Conservation (phyloP, 2,329 filamentous ascomycete genomes). For the Cladosporium oxysporum region DNA sequence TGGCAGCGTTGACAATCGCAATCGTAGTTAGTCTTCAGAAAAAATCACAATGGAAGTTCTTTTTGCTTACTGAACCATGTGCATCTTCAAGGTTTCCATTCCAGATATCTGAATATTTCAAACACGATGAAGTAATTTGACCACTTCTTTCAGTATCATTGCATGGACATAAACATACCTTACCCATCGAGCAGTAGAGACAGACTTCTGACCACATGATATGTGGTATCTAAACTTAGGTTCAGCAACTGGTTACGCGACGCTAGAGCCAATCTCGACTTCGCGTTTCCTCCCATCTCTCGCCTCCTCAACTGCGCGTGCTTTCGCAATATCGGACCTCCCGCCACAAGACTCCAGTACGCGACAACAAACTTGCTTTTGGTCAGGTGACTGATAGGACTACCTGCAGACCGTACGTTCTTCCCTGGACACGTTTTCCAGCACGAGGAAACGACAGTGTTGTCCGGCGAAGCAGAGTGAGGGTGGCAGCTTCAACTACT, state of each 20-base stretch:
- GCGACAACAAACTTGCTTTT: not conserved
- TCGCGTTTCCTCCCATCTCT: not conserved
- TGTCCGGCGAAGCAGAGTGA: not conserved
- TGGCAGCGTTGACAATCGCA: slow-evolving; percentile 3
- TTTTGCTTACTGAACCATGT: not conserved
- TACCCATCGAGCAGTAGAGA: not conserved
- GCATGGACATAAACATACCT: not conserved
- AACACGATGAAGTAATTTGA: not conserved
- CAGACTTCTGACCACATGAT: not conserved
- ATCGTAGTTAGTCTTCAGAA: slow-evolving; percentile 5
- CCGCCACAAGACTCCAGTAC: not conserved
- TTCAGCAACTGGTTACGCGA: not conserved
- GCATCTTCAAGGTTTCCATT: not conserved
- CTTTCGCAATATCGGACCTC: not conserved
- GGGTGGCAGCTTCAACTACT: not conserved
- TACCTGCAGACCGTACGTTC: not conserved
- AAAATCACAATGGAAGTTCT: not conserved
- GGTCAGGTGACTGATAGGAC: not conserved
- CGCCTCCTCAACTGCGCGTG: not conserved
- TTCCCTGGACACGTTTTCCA: too few species aligned
- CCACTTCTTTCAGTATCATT: not conserved
- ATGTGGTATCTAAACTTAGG: not conserved
- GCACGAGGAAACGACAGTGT: not conserved
- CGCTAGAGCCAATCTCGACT: not conserved
- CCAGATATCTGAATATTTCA: not conserved